Evolutionary conservation across 2,329 filamentous ascomycete species (phyloP).

Genomic region (Scolecobasidium constrictum): DNA sequence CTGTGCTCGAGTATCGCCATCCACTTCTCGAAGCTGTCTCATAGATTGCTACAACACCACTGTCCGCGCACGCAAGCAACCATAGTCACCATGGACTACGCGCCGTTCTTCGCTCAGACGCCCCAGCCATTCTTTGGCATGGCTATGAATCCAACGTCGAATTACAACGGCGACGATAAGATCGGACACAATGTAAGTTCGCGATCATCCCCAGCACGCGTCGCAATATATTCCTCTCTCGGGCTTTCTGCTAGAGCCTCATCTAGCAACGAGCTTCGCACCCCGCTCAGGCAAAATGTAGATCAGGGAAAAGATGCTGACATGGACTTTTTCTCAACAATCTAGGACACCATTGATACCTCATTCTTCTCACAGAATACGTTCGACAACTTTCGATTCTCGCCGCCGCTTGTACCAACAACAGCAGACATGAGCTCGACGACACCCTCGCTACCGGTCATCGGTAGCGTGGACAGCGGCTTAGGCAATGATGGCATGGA

Average conservation of each 20-base stretch:
- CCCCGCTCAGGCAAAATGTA: no score
- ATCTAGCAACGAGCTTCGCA: no score
- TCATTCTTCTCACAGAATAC: slow-evolving; percentile 13
- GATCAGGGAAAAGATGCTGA: no score
- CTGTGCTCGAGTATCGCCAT: not conserved
- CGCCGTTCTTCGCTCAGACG: slow-evolving; percentile 7
- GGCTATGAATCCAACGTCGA: slow-evolving; percentile 5
- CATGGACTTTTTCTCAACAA: no score
- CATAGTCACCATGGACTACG: slow-evolving; percentile 8
- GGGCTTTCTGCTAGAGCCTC: no score
- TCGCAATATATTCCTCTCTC: no score
- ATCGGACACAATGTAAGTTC: slow-evolving; percentile 7
- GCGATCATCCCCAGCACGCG: no score
- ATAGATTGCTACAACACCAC: not conserved
- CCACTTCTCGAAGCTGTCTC: not conserved
- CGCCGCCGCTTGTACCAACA: not conserved
- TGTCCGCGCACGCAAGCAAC: no score
- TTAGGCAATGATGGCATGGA: slow-evolving; percentile 20
- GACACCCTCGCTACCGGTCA: slow-evolving; percentile 12
- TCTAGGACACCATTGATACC: slow-evolving; percentile 17
- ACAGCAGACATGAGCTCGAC: slow-evolving; percentile 7
- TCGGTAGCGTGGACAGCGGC: slow-evolving; percentile 32
- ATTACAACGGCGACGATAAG: slow-evolving; percentile 7
- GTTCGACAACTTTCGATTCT: slow-evolving; percentile 13
- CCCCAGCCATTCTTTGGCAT: slow-evolving; percentile 6